phyloP scores from a whole-genome alignment of 768 basidiomycete genomes.

The Hypholoma fasciculare region DNA sequence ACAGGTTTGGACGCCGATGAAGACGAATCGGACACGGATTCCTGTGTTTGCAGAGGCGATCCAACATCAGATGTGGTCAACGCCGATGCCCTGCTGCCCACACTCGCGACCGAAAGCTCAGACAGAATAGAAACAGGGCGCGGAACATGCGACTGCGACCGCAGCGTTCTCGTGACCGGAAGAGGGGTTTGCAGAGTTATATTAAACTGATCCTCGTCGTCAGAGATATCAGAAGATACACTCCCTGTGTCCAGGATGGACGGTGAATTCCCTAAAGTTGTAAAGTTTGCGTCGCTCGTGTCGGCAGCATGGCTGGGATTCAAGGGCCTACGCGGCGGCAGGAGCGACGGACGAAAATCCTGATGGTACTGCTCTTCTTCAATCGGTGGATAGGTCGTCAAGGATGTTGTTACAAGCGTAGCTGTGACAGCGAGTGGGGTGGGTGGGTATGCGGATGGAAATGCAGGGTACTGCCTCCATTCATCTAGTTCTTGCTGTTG shows the following conservation, averaged over 20 bases:
- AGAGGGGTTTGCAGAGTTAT: constrained; percentile 67
- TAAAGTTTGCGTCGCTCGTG: constrained; percentile 57
- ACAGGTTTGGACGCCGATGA: constrained; percentile 29
- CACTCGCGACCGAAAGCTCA: constrained; percentile 21
- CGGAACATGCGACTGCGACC: constrained; percentile 19
- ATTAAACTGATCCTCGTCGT: constrained; percentile 66
- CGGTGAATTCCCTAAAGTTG: constrained; percentile 37
- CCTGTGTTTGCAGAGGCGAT: constrained; percentile 38
- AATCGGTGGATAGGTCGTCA: constrained; percentile 31
- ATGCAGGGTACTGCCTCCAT: constrained; percentile 72
- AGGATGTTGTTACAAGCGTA: constrained; percentile 23
- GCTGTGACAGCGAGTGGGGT: constrained; percentile 53
- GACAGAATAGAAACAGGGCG: constrained; percentile 16
- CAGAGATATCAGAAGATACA: constrained; percentile 30
- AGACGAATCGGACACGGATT: constrained; percentile 43
- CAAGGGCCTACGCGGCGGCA: constrained; percentile 57
- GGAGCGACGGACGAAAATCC: constrained; percentile 76
- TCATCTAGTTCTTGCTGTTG: constrained; percentile 49
- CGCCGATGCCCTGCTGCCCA: constrained; percentile 34
- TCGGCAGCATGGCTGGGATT: constrained; percentile 58
- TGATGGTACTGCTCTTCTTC: constrained; percentile 41
- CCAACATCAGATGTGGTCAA: constrained; percentile 39
- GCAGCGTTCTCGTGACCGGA: constrained; percentile 24
- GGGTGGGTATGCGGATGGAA: constrained; percentile 77
- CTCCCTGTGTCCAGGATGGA: constrained; percentile 27